Base-by-base conservation (phyloP, 1,284 basidiomycete genomes). In the Amylostereum areolatum region DNA sequence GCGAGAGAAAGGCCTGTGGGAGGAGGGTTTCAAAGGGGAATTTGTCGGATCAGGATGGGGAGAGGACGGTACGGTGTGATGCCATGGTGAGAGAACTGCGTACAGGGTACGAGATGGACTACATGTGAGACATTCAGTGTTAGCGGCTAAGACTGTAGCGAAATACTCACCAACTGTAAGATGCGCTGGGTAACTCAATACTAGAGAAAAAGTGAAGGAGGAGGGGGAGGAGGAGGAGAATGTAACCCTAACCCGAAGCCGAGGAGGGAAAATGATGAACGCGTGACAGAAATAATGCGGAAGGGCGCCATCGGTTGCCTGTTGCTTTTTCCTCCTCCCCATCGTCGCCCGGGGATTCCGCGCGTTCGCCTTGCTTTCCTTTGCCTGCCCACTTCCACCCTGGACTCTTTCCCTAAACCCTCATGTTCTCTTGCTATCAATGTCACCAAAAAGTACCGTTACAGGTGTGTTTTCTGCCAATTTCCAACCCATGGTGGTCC, bases 1-100 rank as follows among this genome's bases (percentile, higher is more conserved):
- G 86, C 86, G 34, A 95, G 78, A 2, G 87, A 80, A 42, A 82
- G 63, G 41, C 80, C 82, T 85, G 53, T 5, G 35, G 27, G 34
- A 36, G 43, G 7, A 7, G 35, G 3, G 43, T 7, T 49, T 55
- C 47, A 59, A 50, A 43, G 36, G 52, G 45, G 48, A 49, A 45
- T 45, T 54, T 53, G 49, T 47, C 44, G 56, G 47, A 47, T 35
- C 48, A 54, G 49, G 34, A 46, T 45, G 30, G 43, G 18, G 47
- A 18, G 45, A 49, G 47, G 35, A 51, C 48, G 45, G 18, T 49
- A 56, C 56, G 52, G 29, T 45, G 35, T 30, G 50, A 44, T 42
- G 59, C 35, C 59, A 62, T 62, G 51, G 43, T 37, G 32, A 30
- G 12, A 43, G 27, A 25, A 30, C 34, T 11, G 29, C 41, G 18